phyloP scores from a whole-genome alignment of 1,284 basidiomycete genomes.

The Malassezia psittaci region DNA sequence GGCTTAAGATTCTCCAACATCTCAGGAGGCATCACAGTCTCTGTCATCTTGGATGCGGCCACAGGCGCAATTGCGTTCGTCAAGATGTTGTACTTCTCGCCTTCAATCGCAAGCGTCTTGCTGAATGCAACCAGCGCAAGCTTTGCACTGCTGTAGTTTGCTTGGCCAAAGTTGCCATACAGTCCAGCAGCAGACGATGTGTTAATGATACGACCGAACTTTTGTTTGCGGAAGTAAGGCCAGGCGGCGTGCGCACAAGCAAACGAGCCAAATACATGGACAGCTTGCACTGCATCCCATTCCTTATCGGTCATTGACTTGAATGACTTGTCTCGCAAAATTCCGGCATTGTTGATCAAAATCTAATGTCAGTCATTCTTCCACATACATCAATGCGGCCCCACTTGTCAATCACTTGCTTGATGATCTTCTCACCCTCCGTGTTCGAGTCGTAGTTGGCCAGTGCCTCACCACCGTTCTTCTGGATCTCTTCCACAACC shows the following conservation, averaged over 20 bases:
- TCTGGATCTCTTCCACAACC: conserved; percentile 79
- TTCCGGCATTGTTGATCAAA: conserved; percentile 86
- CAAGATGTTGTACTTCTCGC: conserved; percentile 84
- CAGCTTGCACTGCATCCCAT: conserved; percentile 58
- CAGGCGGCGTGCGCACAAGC: conserved; percentile 92
- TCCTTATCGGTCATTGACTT: conserved; percentile 50
- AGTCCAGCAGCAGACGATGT: conserved; percentile 49
- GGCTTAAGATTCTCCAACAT: conserved; percentile 87
- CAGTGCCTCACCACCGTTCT: conserved; percentile 55
- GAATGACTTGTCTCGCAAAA: conserved; percentile 60
- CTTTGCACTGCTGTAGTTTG: conserved; percentile 59
- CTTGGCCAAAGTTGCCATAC: conserved; percentile 86
- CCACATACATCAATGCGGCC: conserved; percentile 56
- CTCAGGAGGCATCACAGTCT: conserved; percentile 91
- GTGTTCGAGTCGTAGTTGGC: conserved; percentile 78
- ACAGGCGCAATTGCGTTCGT: conserved; percentile 81
- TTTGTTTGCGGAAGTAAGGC: conserved; percentile 86
- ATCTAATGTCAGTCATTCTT: conserved; percentile 20
- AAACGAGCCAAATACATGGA: conserved; percentile 90
- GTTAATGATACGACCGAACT: conserved; percentile 50
- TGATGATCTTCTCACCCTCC: conserved; percentile 76
- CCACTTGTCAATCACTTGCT: conserved; percentile 76
- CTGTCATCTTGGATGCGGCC: conserved; percentile 86
- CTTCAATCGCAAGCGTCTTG: conserved; percentile 74
- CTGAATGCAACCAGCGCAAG: conserved; percentile 57